Evolutionary conservation across 805 yeast genomes (phyloP).

Genomic region (Monosporozyma unispora): DNA sequence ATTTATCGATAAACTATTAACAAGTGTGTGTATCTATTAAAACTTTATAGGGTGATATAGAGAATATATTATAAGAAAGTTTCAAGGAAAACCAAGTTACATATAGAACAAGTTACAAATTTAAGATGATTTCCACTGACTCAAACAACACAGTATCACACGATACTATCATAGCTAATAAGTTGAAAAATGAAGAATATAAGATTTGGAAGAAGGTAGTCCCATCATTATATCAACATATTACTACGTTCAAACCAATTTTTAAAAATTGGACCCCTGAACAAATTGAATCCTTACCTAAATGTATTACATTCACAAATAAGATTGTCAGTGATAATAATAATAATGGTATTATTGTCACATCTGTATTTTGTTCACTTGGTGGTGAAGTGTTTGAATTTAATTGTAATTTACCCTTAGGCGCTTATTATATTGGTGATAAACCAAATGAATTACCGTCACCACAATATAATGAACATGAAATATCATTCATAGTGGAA

Average conservation of each 20-base stretch:
- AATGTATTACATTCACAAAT: slow-evolving; percentile 19
- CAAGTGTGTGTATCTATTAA: too few relatives aligned
- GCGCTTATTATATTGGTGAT: slow-evolving; percentile 8
- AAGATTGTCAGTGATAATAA: slow-evolving; percentile 17
- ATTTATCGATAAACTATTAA: too few relatives aligned
- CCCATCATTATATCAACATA: slow-evolving; percentile 53
- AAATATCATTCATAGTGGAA: slow-evolving; percentile 4
- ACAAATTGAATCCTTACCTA: slow-evolving; percentile 7
- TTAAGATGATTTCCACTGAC: background rate
- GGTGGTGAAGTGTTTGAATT: slow-evolving; percentile 24
- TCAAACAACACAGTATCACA: background rate
- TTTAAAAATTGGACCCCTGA: slow-evolving; percentile 11
- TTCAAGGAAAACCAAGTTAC: too few relatives aligned
- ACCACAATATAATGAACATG: slow-evolving; percentile 4
- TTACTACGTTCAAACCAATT: slow-evolving; percentile 31
- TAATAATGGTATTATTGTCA: slow-evolving; percentile 21
- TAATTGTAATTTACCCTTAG: slow-evolving; percentile 24
- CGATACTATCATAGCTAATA: slow-evolving; percentile 21
- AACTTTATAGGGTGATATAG: too few relatives aligned
- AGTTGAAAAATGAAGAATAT: slow-evolving; percentile 65
- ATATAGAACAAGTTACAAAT: background rate
- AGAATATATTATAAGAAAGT: too few relatives aligned
- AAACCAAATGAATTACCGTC: background rate
- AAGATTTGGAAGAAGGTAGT: slow-evolving; percentile 77
- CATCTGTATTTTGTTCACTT: slow-evolving; percentile 22